Base-by-base conservation (phyloP, 345 rosid species). In the Microthlaspi erraticum region DNA sequence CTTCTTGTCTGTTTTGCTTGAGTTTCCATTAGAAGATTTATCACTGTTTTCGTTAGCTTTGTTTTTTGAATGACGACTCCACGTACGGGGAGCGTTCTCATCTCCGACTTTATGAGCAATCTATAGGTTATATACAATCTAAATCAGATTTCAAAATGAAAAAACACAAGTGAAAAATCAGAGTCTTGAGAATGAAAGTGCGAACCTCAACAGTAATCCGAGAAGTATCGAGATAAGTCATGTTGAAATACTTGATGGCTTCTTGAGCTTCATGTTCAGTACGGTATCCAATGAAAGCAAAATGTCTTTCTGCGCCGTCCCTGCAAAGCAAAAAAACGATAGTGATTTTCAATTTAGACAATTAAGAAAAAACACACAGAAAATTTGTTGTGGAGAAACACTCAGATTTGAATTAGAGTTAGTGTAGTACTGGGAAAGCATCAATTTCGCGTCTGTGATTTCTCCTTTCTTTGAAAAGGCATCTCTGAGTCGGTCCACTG, bases 281-380 rank as follows among this genome's bases (percentile, higher is more conserved):
- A 8, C 95, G 97, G 16, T 82, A 94, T 8, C 97, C 99, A 48
- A 91, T 72, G 64, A 89, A 91, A 18, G 93, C 99, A 38, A 94
- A 87, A 44, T 89, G 96, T 79, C 97, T 86, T 64, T 84, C 89
- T 77, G 74, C 85, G 16, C 97, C 99, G 65, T 91, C 96, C 11
- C 97, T 93, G 72, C 60, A 63, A 60, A 48, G 31, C 66, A 31
- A 51, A 31, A 51, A 2, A 52, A 62, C 56, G 31, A 19, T n/a
- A 66, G 34, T 10, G 10, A 64, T 13, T 13, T 13, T 48, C 23
- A 53, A 50, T 20, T 43, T 33, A 58, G 16, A 42, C 9, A 10
- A 14, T 3, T n/a, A n/a, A n/a, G n/a, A n/a, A n/a, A n/a, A 57
- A 26, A 5, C 10, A 50, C 8, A 36, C 19, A 18, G 70, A 66